Evolutionary conservation across 2,329 filamentous ascomycete genomes (phyloP), one percentile per base, ranked within the genome.

Genomic region (Reticulascus tulasneorum): DNA sequence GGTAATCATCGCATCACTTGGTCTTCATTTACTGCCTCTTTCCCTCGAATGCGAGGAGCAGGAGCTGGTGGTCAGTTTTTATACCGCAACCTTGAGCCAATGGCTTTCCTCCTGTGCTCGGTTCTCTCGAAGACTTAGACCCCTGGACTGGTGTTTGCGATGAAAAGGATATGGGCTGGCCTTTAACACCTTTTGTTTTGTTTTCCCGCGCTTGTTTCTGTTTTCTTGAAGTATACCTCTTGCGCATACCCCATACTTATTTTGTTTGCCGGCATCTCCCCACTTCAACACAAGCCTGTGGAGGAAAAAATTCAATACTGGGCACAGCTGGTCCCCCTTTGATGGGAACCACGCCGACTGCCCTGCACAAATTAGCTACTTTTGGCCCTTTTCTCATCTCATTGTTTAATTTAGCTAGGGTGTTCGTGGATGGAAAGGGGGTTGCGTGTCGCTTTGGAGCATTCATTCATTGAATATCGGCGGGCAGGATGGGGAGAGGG

Each of bases 241-340:
- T 37, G 37, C 40, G 40, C 40, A 42, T 42, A 42, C 40, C 40
- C 37, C 19, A 24, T 37, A 29, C 15, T 17, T 33, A n/a, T 40
- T 33, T 29, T 31, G 23, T 26, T 33, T 32, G 33, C 26, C 32
- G 39, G 40, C 40, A 37, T 42, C 10, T n/a, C 32, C 27, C 40
- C 37, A 36, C 40, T 42, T 42, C 40, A 42, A 42, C 40, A 42
- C 33, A 34, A n/a, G n/a, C n/a, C 16, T 25, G 40, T 42, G 40
- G 40, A 16, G 32, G 25, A 36, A 22, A 28, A 35, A 35, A 35
- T 23, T 29, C 39, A 28, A 33, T 40, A n/a, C 16, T 36, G 29
- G 24, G 32, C 32, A 24, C 23, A 18, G 18, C 32, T 32, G 40
- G 40, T 37, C 33, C 33, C 37, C 39, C 37, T 37, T 42, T 33